These are phyloP conservation scores for Fraxinus dipetala DNA, from an alignment of 305 asterid genomes.

Conservation along the genomic window DNA sequence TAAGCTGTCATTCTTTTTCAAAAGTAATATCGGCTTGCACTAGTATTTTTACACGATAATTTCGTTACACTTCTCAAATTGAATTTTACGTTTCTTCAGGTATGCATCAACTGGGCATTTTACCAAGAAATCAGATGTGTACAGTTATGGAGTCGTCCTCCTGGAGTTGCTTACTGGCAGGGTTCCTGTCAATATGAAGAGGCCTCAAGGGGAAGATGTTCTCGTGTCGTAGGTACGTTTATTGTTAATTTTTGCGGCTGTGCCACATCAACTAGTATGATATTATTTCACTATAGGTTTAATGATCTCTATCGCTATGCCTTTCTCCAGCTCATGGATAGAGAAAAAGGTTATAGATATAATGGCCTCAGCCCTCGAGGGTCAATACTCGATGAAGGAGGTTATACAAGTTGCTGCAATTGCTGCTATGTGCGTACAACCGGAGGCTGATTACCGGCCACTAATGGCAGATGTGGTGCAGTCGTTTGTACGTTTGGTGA, in stretches of 20 bases:
- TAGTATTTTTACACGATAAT: background rate
- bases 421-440: constrained; percentile 90
- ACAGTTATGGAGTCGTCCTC: constrained; percentile 88
- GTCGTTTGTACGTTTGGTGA: constrained; percentile 72
- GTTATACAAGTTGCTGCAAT: constrained; percentile 83
- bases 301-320: constrained; percentile 40
- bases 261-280: background rate
- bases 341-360: constrained; percentile 76
- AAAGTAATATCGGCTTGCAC: background rate
- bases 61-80: background rate
- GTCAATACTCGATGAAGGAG: constrained; percentile 79
- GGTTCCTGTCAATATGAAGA: constrained; percentile 87
- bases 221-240: constrained; percentile 84
- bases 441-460: constrained; percentile 87
- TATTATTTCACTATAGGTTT: background rate
- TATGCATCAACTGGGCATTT: constrained; percentile 81
- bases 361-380: constrained; percentile 77
- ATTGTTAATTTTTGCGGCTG: background rate
- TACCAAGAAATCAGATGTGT: constrained; percentile 81
- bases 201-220: constrained; percentile 77
- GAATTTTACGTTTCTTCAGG: constrained; percentile 30
- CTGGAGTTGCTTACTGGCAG: constrained; percentile 83
- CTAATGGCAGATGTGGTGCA: constrained; percentile 86
- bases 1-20: constrained; percentile 26
- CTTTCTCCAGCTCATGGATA: constrained; percentile 72